Percentiles rank a stretch among this genome's conserved stretches.
These are phyloP conservation scores for Miscanthus lutarioriparius DNA, from an alignment of 176 grass and related monocot genomes.

Conservation along the genomic window DNA sequence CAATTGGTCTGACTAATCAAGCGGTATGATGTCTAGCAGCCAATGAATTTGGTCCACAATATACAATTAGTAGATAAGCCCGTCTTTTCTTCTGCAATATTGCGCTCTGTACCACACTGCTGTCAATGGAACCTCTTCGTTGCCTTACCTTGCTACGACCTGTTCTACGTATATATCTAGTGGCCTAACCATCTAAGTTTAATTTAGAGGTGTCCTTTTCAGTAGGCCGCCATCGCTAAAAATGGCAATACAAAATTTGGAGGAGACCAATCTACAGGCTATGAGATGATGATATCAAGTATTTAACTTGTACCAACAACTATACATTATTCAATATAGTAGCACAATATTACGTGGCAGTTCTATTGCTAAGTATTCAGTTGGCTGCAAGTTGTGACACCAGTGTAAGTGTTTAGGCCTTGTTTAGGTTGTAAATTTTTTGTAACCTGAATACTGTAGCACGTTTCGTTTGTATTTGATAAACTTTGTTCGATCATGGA, in stretches of 20 bases:
- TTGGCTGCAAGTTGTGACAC: neutral
- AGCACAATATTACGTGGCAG: neutral
- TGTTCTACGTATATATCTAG: neutral
- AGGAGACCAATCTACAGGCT: slow-evolving; percentile 12
- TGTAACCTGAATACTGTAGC: too few species aligned
- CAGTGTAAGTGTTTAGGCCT: neutral
- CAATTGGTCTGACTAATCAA: neutral
- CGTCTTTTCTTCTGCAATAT: slow-evolving; percentile 26
- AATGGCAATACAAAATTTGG: neutral
- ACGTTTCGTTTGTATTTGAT: too few species aligned
- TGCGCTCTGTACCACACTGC: neutral
- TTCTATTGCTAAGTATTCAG: neutral
- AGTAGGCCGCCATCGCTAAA: neutral
- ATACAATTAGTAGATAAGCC: slow-evolving; percentile 25
- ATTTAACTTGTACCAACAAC: neutral
- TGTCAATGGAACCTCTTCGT: neutral
- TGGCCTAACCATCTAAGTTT: neutral
- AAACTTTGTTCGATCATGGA: too few species aligned
- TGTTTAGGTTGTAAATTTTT: too few species aligned
- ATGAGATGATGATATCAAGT: neutral
- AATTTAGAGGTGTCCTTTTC: slow-evolving; percentile 24
- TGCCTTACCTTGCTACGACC: neutral
- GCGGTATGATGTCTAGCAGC: neutral
- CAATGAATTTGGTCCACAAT: neutral
- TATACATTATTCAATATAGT: neutral